Percentiles rank a stretch among this genome's conserved stretches.
Evolutionary conservation across 2,329 filamentous ascomycete species (phyloP).

Genomic region (Coniochaeta ligniaria): DNA sequence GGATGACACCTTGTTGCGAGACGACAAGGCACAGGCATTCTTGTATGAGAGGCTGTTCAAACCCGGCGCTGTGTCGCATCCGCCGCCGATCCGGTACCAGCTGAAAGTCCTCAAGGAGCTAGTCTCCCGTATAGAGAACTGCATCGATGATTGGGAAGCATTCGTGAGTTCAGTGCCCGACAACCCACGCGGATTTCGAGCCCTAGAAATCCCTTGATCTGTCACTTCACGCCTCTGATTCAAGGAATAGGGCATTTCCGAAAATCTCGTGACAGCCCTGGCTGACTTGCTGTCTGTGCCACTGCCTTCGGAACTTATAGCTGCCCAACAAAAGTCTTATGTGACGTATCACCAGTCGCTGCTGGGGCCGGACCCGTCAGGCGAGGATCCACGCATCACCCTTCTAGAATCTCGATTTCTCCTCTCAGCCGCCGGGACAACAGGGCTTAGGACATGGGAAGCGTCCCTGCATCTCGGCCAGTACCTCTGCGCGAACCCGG

Average conservation of each 20-base stretch:
- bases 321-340: constrained; percentile 65
- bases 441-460: constrained; percentile 75
- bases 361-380: constrained; percentile 9
- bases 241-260: constrained; percentile 65
- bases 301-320: constrained; percentile 54
- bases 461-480: constrained; percentile 67
- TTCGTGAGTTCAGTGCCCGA: constrained; percentile 57
- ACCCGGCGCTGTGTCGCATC: constrained; percentile 41
- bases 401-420: constrained; percentile 63
- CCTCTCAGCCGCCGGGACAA: constrained; percentile 65
- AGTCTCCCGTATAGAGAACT: constrained; percentile 60
- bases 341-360: constrained; percentile 60
- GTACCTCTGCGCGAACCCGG: constrained; percentile 48
- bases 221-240: neutral
- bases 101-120: constrained; percentile 68
- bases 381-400: constrained; percentile 36
- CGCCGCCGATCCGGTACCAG: constrained; percentile 64
- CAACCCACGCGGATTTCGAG: neutral
- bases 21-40: constrained; percentile 54
- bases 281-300: constrained; percentile 57
- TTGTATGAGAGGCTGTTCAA: constrained; percentile 64
- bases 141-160: constrained; percentile 75
- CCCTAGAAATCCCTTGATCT: neutral
- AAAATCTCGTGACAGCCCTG: constrained; percentile 67
- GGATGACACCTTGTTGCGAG: constrained; percentile 46